These are phyloP conservation scores for Diaporthe ilicicola DNA, from an alignment of 2,329 filamentous ascomycete genomes.

Conservation along the genomic window DNA sequence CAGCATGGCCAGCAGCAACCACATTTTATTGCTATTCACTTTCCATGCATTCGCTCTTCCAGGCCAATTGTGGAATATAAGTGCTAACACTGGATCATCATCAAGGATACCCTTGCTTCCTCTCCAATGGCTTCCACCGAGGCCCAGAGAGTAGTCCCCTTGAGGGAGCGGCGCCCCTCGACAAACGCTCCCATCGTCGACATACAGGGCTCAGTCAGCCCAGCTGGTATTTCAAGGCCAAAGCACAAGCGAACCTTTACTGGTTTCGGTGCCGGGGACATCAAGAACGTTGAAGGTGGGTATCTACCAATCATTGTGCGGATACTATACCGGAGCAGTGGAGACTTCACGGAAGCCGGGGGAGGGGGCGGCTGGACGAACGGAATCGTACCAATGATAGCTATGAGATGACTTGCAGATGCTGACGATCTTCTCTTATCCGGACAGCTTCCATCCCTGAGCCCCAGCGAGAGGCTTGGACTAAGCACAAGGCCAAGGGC, in stretches of 20 bases:
- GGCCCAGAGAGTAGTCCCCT: constrained; percentile 54
- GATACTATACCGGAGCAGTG: constrained; percentile 7
- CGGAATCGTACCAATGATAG: too few species aligned
- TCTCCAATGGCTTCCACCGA: constrained; percentile 38
- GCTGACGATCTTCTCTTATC: not conserved
- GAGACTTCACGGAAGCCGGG: not conserved
- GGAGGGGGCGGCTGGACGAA: not conserved
- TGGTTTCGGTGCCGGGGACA: constrained; percentile 88
- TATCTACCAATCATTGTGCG: constrained; percentile 15
- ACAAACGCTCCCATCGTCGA: constrained; percentile 85
- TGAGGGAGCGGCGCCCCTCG: constrained; percentile 82
- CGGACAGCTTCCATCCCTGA: constrained; percentile 80
- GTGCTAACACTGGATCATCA: not conserved
- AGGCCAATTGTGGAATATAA: not conserved
- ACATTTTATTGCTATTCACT: not conserved
- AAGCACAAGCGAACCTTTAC: constrained; percentile 99
- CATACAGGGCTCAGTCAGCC: constrained; percentile 85
- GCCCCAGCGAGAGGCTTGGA: constrained; percentile 83
- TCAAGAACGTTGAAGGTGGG: constrained; percentile 90
- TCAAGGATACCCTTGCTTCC: not conserved
- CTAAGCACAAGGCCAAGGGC: constrained; percentile 66
- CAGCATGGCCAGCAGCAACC: not conserved
- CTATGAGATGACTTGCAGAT: not conserved
- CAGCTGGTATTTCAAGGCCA: constrained; percentile 83
- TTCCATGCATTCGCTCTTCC: not conserved